Percentiles rank a stretch among this genome's conserved stretches.
Conservation (phyloP, 805 yeast species). For the Suhomyces sp. region DNA sequence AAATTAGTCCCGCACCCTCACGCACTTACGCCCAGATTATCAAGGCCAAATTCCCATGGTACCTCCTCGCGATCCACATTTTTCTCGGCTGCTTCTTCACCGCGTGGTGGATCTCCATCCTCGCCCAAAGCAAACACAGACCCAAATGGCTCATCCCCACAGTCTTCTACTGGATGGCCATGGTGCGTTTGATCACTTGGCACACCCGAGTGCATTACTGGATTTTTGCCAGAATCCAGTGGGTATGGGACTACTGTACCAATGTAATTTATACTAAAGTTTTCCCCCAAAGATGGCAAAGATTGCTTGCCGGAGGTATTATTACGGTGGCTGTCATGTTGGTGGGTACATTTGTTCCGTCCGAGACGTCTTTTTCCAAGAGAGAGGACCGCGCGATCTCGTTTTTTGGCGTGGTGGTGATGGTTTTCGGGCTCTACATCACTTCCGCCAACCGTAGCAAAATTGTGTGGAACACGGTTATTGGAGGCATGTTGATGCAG, state of each 20-base stretch:
- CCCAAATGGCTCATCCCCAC: conserved; percentile 59
- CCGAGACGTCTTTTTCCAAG: conserved; percentile 44
- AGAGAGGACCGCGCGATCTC: conserved; percentile 56
- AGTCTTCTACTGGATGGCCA: conserved; percentile 47
- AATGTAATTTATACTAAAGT: conserved; percentile 36
- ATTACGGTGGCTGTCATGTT: conserved; percentile 48
- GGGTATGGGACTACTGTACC: conserved; percentile 27
- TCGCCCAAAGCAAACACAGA: conserved; percentile 49
- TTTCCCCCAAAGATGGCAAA: conserved; percentile 37
- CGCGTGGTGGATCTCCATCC: conserved; percentile 49
- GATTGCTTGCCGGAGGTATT: conserved; percentile 44
- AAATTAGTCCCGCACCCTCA: neutral
- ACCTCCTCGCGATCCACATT: conserved; percentile 12
- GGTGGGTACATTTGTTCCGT: conserved; percentile 53
- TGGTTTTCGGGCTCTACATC: conserved; percentile 41
- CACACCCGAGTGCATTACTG: conserved; percentile 33
- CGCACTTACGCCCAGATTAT: conserved; percentile 1
- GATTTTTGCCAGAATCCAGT: conserved; percentile 10
- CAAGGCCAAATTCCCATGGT: conserved; percentile 12
- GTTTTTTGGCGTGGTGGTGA: conserved; percentile 51
- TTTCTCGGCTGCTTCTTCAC: conserved; percentile 24
- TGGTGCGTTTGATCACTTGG: conserved; percentile 51
- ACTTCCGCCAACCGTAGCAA: conserved; percentile 46
- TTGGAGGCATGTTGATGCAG: conserved; percentile 59
- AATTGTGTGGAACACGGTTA: conserved; percentile 58